Evolutionary conservation across 305 asterid species (phyloP).

Genomic region (Withania somnifera): DNA sequence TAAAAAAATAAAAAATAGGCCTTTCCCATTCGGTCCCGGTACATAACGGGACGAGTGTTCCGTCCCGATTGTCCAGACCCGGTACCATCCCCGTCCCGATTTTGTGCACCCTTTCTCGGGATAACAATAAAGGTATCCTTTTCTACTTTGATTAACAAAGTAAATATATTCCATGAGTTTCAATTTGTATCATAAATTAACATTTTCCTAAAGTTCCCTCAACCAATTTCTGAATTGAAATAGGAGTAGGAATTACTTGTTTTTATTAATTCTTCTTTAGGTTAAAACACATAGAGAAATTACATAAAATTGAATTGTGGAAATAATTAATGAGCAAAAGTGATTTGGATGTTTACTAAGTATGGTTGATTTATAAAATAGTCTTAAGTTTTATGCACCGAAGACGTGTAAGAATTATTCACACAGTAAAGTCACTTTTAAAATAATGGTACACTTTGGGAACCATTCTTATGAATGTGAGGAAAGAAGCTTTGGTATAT

Average conservation of each 20-base stretch:
- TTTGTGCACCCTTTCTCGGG: too few relatives aligned
- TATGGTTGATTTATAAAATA: not conserved
- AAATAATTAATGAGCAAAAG: not conserved
- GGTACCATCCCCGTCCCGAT: too few relatives aligned
- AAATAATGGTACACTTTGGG: not conserved
- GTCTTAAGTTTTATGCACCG: not conserved
- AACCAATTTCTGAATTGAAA: not conserved
- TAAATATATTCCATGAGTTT: not conserved
- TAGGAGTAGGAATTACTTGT: not conserved
- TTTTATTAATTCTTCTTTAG: not conserved
- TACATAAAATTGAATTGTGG: not conserved
- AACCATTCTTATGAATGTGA: not conserved
- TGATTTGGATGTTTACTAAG: not conserved
- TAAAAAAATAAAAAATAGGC: too few relatives aligned
- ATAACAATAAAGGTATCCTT: not conserved
- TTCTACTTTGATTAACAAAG: not conserved
- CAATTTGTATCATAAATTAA: not conserved
- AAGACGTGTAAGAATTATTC: not conserved
- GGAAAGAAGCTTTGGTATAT: not conserved
- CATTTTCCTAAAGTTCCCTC: not conserved
- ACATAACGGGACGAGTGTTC: too few relatives aligned
- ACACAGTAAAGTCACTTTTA: not conserved
- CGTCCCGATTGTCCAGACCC: too few relatives aligned
- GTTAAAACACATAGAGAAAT: not conserved
- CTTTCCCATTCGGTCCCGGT: too few relatives aligned